A percentile compares a stretch with the other conserved stretches of the same genome.
phyloP scores from a whole-genome alignment of 1,284 basidiomycete species.

The Laetiporus sulphureus region DNA sequence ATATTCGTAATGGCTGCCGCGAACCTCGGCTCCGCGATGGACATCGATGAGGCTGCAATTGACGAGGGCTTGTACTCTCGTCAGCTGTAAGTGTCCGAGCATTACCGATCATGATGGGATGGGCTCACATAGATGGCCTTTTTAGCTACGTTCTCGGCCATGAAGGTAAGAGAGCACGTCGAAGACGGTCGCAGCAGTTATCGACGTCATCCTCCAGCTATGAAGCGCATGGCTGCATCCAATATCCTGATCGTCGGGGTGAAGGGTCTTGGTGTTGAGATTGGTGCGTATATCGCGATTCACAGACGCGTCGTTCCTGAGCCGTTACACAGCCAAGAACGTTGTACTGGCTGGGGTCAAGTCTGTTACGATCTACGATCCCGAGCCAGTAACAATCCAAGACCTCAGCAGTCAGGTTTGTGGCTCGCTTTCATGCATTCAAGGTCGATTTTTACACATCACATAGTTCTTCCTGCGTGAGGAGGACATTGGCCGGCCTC shows the following conservation, averaged over 20 bases:
- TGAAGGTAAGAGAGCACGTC: slow-evolving; percentile 68
- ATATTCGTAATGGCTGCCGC: slow-evolving; percentile 42
- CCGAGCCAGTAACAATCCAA: slow-evolving; percentile 77
- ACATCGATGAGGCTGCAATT: slow-evolving; percentile 78
- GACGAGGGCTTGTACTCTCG: slow-evolving; percentile 94
- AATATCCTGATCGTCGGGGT: slow-evolving; percentile 94
- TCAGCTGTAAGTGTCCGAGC: slow-evolving; percentile 69
- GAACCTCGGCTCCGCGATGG: slow-evolving; percentile 58
- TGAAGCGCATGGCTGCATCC: slow-evolving; percentile 98
- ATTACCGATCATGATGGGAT: slow-evolving; percentile 12
- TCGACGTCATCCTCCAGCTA: slow-evolving; percentile 41
- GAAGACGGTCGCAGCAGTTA: too few relatives aligned
- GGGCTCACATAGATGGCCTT: slow-evolving; percentile 14
- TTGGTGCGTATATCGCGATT: slow-evolving; percentile 50
- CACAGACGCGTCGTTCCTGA: slow-evolving; percentile 1
- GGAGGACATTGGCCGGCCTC: slow-evolving; percentile 82
- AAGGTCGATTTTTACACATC: slow-evolving; percentile 6
- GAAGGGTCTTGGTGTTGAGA: slow-evolving; percentile 93
- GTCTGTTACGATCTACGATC: slow-evolving; percentile 95
- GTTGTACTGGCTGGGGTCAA: slow-evolving; percentile 95
- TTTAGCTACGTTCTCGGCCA: slow-evolving; percentile 91
- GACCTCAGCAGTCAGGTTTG: slow-evolving; percentile 91
- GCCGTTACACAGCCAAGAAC: slow-evolving; percentile 78
- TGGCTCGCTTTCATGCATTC: slow-evolving; percentile 10
- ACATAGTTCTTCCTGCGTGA: slow-evolving; percentile 88